These are phyloP conservation scores for Pichia cactophila DNA, from an alignment of 1,139 yeast genomes.

Conservation along the genomic window DNA sequence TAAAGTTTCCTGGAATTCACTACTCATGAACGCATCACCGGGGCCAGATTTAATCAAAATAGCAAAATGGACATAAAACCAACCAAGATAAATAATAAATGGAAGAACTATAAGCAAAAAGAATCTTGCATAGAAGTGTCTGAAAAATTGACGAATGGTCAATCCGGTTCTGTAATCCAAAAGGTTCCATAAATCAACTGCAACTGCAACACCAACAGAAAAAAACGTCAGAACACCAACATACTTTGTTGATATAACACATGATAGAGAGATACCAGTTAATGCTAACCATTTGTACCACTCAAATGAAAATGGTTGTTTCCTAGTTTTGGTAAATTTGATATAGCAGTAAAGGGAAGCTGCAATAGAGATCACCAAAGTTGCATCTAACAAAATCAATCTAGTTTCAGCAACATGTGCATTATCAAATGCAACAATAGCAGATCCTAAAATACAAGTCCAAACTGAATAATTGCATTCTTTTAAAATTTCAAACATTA, in stretches of 20 bases:
- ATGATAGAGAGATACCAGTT: constrained; percentile 81
- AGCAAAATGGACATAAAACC: constrained; percentile 91
- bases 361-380: constrained; percentile 76
- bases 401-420: constrained; percentile 92
- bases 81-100: constrained; percentile 70
- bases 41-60: constrained; percentile 83
- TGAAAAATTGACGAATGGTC: constrained; percentile 45
- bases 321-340: constrained; percentile 67
- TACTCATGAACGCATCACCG: constrained; percentile 89
- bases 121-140: constrained; percentile 74
- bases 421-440: constrained; percentile 76
- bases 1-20: constrained; percentile 87
- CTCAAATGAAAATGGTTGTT: constrained; percentile 48
- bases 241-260: constrained; percentile 90
- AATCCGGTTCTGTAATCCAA: constrained; percentile 69
- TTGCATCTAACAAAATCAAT: constrained; percentile 84
- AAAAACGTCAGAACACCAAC: constrained; percentile 90
- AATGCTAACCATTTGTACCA: constrained; percentile 89
- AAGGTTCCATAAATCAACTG: constrained; percentile 79
- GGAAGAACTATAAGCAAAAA: constrained; percentile 73
- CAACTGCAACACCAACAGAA: constrained; percentile 80
- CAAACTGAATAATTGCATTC: constrained; percentile 73
- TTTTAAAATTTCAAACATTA: constrained; percentile 75
- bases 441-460: constrained; percentile 75
- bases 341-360: constrained; percentile 71